Evolutionary conservation across 345 rosid species (phyloP), one percentile per base, ranked within the genome.

Genomic region (Punica granatum): DNA sequence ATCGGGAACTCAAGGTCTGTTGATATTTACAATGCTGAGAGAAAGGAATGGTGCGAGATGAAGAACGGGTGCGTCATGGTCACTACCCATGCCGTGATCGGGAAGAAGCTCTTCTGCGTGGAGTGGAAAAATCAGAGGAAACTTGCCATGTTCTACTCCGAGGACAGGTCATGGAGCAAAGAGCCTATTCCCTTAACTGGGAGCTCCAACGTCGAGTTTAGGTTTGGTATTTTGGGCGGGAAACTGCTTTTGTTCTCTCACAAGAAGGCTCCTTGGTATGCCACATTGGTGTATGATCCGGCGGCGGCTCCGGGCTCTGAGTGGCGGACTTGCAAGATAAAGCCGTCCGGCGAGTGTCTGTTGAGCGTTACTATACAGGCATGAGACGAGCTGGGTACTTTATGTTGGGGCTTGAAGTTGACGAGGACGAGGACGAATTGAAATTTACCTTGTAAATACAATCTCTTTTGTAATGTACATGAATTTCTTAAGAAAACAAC

Each of bases 41-140:
- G 70, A 51, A 83, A 78, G n/a, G 35, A 72, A 49, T 94, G 99
- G 99, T 23, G 80, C 54, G 84, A 90, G 68, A 83, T 86, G 79
- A 94, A 89, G 81, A 91, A 88, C 51, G 97, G 99, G 34, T 79
- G 95, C 66, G 95, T 88, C 21, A 91, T 89, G 99, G 96, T 88
- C 59, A 94, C 99, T 36, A 87, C 99, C 64, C 95, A 91, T 78
- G 95, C 93, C 36, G 93, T 81, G 65, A 76, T 91, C 62, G 93
- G 79, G 16, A 77, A 76, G 67, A 89, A 87, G 77, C 90, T 94
- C 70, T 91, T 76, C 76, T 94, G 99, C 66, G 82, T 89, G 73
- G 95, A 91, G 60, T 91, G 99, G 98, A 94, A 85, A 67, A 85
- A 85, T 78, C 92, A 89, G 76, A 66, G 97, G 79, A 94, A 83